phyloP scores from a whole-genome alignment of 176 grass and related monocot species.

The Avena atlantica region DNA sequence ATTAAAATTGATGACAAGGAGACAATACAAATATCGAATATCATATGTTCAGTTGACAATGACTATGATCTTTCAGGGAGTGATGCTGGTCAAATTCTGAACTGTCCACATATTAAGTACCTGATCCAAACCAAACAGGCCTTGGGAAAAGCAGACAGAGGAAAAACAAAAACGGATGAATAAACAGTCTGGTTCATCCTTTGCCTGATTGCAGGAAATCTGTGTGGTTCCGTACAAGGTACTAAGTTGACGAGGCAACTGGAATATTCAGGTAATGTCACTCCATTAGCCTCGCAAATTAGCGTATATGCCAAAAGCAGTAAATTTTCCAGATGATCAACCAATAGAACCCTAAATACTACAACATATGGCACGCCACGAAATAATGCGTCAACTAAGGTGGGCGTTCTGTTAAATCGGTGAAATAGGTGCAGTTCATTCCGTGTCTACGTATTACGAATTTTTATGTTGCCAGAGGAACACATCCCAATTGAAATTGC shows the following conservation, averaged over 20 bases:
- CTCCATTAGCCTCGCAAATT: background rate
- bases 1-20: background rate
- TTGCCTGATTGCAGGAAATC: background rate
- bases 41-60: conserved; percentile 25
- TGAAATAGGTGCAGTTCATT: background rate
- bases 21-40: background rate
- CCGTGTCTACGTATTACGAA: background rate
- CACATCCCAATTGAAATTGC: background rate
- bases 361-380: background rate
- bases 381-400: background rate
- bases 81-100: background rate
- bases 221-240: background rate
- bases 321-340: background rate
- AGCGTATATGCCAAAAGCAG: background rate
- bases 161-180: background rate
- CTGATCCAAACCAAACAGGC: background rate
- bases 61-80: conserved; percentile 29
- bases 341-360: background rate
- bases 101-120: background rate
- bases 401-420: background rate
- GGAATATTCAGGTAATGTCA: background rate
- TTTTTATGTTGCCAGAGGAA: background rate
- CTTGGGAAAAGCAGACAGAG: background rate
- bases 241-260: background rate
- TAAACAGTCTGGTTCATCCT: background rate